Conservation (phyloP, 1,284 basidiomycete species). For the Rhodofomes roseus region DNA sequence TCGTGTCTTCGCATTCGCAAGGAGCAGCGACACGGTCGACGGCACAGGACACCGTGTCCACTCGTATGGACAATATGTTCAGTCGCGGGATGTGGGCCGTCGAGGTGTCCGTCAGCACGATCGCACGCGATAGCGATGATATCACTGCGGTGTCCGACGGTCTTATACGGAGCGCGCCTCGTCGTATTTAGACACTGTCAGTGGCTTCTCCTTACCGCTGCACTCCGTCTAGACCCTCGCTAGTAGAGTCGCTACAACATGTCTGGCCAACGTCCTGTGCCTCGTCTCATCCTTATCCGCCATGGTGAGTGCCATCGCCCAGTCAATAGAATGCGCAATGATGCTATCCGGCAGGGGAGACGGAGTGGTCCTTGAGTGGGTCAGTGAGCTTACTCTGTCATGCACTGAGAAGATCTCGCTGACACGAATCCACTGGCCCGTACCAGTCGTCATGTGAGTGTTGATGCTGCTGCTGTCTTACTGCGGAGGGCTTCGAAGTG, state of each 20-base stretch:
- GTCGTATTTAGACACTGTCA: not conserved
- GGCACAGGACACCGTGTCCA: not conserved
- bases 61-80: not conserved
- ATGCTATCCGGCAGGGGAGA: constrained; percentile 62
- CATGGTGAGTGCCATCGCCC: constrained; percentile 49
- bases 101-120: not conserved
- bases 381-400: constrained; percentile 27
- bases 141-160: not conserved
- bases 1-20: no score
- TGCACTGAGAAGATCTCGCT: constrained; percentile 2
- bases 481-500: not conserved
- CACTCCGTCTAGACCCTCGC: not conserved
- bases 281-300: constrained; percentile 73
- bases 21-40: no score
- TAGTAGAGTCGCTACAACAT: no score
- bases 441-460: constrained; percentile 68
- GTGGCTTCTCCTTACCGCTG: not conserved
- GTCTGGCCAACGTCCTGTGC: constrained; percentile 45
- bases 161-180: not conserved
- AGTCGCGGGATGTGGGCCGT: not conserved
- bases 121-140: constrained; percentile 2
- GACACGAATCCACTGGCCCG: not conserved
- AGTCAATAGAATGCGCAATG: constrained; percentile 4
- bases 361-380: constrained; percentile 93
- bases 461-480: no score